Conservation (phyloP, 768 basidiomycete genomes). For the Goffeauzyma gilvescens region DNA sequence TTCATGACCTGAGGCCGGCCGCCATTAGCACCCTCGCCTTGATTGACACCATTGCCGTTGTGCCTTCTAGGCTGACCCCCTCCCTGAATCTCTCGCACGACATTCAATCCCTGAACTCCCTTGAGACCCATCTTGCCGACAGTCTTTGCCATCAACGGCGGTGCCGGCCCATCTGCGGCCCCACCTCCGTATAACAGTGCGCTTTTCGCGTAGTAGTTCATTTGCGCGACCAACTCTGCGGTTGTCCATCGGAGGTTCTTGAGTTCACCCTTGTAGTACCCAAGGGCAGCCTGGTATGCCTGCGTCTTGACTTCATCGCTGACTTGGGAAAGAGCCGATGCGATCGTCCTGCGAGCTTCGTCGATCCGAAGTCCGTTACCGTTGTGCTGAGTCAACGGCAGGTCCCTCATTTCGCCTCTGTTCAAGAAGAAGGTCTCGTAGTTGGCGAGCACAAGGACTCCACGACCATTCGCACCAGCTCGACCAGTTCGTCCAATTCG, state of each 20-base stretch:
- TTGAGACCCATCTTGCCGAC: constrained; percentile 41
- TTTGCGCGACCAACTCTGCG: constrained; percentile 35
- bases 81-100: constrained; percentile 19
- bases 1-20: too few relatives aligned
- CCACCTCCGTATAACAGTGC: constrained; percentile 22
- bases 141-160: constrained; percentile 35
- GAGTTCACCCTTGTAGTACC: constrained; percentile 39
- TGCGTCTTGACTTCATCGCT: constrained; percentile 36
- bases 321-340: constrained; percentile 29
- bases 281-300: constrained; percentile 39
- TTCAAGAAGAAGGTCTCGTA: constrained; percentile 40
- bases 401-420: constrained; percentile 32
- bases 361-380: neutral
- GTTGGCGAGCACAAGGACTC: constrained; percentile 41
- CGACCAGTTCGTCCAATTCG: constrained; percentile 71
- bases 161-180: constrained; percentile 15
- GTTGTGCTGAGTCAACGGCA: constrained; percentile 24
- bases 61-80: too few relatives aligned
- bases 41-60: too few relatives aligned
- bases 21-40: too few relatives aligned
- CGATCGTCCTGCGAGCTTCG: constrained; percentile 11
- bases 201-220: constrained; percentile 27
- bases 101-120: constrained; percentile 25
- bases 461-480: constrained; percentile 36
- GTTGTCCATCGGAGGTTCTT: constrained; percentile 34